Evolutionary conservation across 2,329 filamentous ascomycete species (phyloP), one percentile per base, ranked within the genome.

Genomic region (Aureobasidium sp.): DNA sequence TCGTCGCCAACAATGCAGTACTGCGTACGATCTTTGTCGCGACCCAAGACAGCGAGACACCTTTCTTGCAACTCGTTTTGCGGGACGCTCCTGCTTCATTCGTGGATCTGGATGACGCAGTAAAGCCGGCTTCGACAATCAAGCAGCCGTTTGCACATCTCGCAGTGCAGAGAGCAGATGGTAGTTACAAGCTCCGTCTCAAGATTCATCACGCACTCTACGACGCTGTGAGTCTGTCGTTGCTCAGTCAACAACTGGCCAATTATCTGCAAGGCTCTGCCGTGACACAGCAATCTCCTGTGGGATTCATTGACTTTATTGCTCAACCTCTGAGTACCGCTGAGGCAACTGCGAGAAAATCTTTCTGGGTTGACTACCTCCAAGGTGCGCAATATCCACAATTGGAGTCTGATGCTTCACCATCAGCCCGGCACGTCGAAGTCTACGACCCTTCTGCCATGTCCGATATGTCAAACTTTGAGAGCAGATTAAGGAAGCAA

Each of bases 131-230:
- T 4, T 14, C 41, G 25, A 44, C 20, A 1, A 12, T 47, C 31
- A 22, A 57, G 20, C 64, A 47, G 34, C 57, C 48, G 14, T 59
- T 52, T 20, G 51, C 45, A 14, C 65, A 68, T 55, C 62, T 69
- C 8, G 68, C 71, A 63, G 65, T 68, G 0, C 34, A 66, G 2
- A 62, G 66, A 1, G 59, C 66, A 3, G 61, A 65, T 11, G 57
- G 62, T 8, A 63, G 61, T 14, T 69, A 62, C 56, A 48, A 52
- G 8, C 62, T 80, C 48, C 67, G 75, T 49, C 75, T 81, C 2
- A 77, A 79, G 29, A 87, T 97, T 5, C 91, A 96, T 65, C 92
- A 97, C 71, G 89, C 89, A 0, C 78, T 97, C 0, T 97, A 97
- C 70, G 93, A 97, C 71, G 91, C 87, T 6, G 81, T 95, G 64